These are phyloP conservation scores for Kazachstania psychrophila DNA, from an alignment of 805 yeast species.

Conservation along the genomic window DNA sequence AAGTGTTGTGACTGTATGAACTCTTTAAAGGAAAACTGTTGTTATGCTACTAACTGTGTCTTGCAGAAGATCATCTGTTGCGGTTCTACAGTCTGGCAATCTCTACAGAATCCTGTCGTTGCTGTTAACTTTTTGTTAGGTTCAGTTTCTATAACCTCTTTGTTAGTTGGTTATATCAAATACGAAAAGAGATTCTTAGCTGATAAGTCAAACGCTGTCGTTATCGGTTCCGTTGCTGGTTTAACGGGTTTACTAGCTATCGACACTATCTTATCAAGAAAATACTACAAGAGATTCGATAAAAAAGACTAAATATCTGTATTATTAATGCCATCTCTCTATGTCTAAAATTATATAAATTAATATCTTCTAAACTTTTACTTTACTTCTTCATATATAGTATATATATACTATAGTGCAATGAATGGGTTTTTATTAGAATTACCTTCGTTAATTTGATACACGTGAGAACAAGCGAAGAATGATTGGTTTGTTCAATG, in stretches of 20 bases:
- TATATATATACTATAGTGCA: too few species aligned
- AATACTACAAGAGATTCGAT: constrained; percentile 47
- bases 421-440: too few species aligned
- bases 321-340: too few species aligned
- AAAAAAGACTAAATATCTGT: constrained; percentile 33
- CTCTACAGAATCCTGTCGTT: constrained; percentile 53
- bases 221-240: constrained; percentile 43
- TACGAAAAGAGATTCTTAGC: constrained; percentile 40
- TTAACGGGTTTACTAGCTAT: constrained; percentile 45
- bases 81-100: background rate
- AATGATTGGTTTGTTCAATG: too few species aligned
- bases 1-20: background rate
- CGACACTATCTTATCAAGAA: constrained; percentile 46
- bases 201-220: constrained; percentile 37
- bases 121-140: constrained; percentile 44
- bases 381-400: too few species aligned
- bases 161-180: constrained; percentile 40
- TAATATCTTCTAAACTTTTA: too few species aligned
- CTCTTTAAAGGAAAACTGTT: background rate
- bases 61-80: background rate
- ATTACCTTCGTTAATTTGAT: too few species aligned
- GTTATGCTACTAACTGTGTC: background rate
- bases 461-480: too few species aligned
- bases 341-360: too few species aligned
- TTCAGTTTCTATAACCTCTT: constrained; percentile 39